Base-by-base conservation (phyloP, 176 grass and related monocot species). In the Raddia distichophylla region DNA sequence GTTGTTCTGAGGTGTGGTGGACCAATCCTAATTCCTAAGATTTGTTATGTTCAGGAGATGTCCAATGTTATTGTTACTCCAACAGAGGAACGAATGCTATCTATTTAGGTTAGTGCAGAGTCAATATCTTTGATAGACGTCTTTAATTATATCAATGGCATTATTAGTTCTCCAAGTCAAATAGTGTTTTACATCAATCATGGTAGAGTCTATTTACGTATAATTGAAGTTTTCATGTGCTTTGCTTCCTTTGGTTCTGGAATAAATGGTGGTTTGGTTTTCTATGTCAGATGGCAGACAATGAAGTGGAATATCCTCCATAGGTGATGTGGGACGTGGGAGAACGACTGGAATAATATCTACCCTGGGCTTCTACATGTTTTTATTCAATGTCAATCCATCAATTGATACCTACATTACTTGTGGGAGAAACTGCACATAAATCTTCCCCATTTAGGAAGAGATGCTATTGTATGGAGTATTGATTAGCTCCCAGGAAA, bases 71-170 rank as follows among this genome's bases (percentile, higher is more conserved):
- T 59, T 77, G 45, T 60, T 34, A n/a, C n/a, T n/a, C n/a, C 14
- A 12, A 10, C 17, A 67, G 43, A 40, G 37, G 46, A 81, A 62
- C 54, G 43, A 61, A 57, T 16, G 42, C 34, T 80, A 10, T 45
- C n/a, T 34, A 76, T 73, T 71, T 65, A 45, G 82, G 72, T 66
- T 62, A 89, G 73, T 67, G 51, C 49, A 42, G 10, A 76, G 47
- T 58, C 18, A 7, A 53, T 51, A 60, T 48, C 20, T 15, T 71
- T 10, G 14, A 27, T 56, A 18, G 45, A 60, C 37, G 63, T 55
- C 43, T 13, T 80, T 71, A 4, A 3, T 44, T 59, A 16, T 55
- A 52, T 80, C n/a, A 12, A 45, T 35, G 1, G 27, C 15, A 45
- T 66, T 59, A n/a, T 54, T 7, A 74, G 8, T 69, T 62, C 73